phyloP scores from a whole-genome alignment of 345 rosid species.

The Mallotus nudiflorus region DNA sequence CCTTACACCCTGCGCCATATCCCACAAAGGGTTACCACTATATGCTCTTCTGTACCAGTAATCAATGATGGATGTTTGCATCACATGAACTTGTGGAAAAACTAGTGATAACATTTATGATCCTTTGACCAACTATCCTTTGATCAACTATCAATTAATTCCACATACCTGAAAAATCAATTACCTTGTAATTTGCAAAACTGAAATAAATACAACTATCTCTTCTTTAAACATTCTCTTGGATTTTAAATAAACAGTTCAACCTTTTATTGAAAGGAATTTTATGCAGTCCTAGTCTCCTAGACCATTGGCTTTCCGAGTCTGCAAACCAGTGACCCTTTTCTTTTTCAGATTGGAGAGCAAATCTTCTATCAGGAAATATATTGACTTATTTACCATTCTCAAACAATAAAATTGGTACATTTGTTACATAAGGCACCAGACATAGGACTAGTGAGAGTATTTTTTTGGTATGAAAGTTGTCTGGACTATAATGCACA shows the following conservation, averaged over 20 bases:
- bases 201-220: no score
- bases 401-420: background rate
- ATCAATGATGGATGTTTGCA: no score
- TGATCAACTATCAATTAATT: no score
- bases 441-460: background rate
- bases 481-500: background rate
- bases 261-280: background rate
- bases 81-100: no score
- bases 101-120: no score
- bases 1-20: no score
- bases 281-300: background rate
- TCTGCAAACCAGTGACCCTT: background rate
- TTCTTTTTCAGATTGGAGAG: background rate
- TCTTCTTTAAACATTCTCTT: no score
- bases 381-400: background rate
- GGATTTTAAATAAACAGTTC: background rate
- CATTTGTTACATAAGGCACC: background rate
- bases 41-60: no score
- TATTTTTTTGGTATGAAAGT: background rate
- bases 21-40: no score
- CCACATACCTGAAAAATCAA: no score
- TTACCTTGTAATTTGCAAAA: no score
- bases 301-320: background rate
- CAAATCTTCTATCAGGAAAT: background rate
- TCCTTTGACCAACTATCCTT: no score